Evolutionary conservation across 306 rosid genomes (phyloP).

Genomic region (Quercus rubra): DNA sequence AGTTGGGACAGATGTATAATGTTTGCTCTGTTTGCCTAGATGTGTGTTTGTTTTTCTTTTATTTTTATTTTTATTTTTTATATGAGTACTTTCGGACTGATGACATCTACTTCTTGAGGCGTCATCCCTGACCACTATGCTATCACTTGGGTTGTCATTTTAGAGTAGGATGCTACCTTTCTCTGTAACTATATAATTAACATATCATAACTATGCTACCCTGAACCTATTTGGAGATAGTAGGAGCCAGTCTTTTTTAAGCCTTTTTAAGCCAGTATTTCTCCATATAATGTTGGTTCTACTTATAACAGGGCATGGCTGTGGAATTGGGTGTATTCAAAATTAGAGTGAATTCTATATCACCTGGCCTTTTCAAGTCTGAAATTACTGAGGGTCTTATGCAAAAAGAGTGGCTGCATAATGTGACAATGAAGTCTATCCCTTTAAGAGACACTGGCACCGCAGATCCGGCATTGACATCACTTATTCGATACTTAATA

Average conservation of each 20-base stretch:
- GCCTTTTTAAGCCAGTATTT: not conserved
- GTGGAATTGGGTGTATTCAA: slow-evolving; percentile 65
- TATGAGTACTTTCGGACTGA: not conserved
- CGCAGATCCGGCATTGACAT: slow-evolving; percentile 71
- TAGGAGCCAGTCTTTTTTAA: not conserved
- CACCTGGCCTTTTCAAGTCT: slow-evolving; percentile 77
- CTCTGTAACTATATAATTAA: not conserved
- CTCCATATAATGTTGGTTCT: not conserved
- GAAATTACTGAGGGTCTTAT: slow-evolving; percentile 64
- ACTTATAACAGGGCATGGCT: slow-evolving; percentile 64
- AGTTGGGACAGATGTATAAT: not conserved
- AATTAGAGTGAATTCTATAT: slow-evolving; percentile 75
- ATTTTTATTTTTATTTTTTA: not conserved
- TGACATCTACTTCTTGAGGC: not conserved
- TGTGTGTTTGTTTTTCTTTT: not conserved
- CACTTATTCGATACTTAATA: slow-evolving; percentile 61
- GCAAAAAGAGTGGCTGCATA: slow-evolving; percentile 64
- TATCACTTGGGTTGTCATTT: not conserved
- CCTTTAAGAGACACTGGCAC: slow-evolving; percentile 58
- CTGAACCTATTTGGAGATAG: not conserved
- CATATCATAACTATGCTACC: not conserved
- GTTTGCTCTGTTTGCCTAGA: not conserved
- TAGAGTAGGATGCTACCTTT: not conserved
- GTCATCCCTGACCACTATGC: not conserved
- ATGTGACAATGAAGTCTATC: slow-evolving; percentile 46